Percentiles rank a stretch among this genome's conserved stretches.
Conservation (phyloP, 495 filamentous ascomycete species). For the Lepraria neglecta region DNA sequence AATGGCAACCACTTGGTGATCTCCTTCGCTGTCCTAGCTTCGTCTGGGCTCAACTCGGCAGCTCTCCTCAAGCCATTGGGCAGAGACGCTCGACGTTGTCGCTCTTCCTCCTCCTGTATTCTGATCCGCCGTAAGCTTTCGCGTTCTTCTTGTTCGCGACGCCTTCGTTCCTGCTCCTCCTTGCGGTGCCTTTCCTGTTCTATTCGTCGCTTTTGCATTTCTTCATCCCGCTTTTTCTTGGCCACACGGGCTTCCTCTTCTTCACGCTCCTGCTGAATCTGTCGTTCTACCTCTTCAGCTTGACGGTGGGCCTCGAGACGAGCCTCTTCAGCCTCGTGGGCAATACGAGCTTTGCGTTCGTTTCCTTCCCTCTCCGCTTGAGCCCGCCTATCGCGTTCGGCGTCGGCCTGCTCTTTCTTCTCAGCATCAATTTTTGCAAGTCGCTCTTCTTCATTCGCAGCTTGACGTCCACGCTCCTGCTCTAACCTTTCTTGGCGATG, state of each 20-base stretch:
- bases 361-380: constrained; percentile 38
- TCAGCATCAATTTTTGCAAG: constrained; percentile 27
- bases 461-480: constrained; percentile 14
- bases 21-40: constrained; percentile 43
- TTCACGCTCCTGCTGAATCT: constrained; percentile 31
- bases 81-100: constrained; percentile 52
- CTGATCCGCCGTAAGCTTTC: constrained; percentile 30
- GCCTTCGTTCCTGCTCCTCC: constrained; percentile 54
- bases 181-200: constrained; percentile 46
- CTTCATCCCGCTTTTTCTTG: constrained; percentile 48
- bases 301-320: constrained; percentile 25
- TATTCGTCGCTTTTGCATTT: constrained; percentile 43
- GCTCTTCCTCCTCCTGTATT: constrained; percentile 47
- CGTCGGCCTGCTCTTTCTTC: constrained; percentile 30
- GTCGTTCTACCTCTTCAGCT: constrained; percentile 25
- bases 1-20: constrained; percentile 48
- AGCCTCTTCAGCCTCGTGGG: constrained; percentile 42
- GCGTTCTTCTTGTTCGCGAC: constrained; percentile 42
- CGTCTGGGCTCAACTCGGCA: constrained; percentile 40
- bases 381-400: constrained; percentile 34
- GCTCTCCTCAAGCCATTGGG: constrained; percentile 45
- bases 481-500: constrained; percentile 14
- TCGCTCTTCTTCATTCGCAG: constrained; percentile 19
- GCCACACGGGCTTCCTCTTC: constrained; percentile 46
- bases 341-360: constrained; percentile 39